Evolutionary conservation across 2,329 filamentous ascomycete species (phyloP).

Genomic region (Calonectria crousiana): DNA sequence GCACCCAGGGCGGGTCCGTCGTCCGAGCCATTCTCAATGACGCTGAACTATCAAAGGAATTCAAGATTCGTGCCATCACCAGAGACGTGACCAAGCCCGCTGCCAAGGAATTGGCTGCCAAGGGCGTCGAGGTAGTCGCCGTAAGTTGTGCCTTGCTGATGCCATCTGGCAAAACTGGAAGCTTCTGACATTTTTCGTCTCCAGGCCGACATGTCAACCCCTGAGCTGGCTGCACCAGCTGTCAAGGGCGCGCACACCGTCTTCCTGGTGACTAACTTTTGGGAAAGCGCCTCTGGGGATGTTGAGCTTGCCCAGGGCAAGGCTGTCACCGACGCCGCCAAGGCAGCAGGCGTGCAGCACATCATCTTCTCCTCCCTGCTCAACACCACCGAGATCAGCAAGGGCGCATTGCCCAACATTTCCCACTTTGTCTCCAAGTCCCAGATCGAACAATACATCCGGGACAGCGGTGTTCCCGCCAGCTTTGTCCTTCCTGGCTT

Average conservation of each 20-base stretch:
- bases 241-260: conserved; percentile 58
- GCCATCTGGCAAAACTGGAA: neutral
- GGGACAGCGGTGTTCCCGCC: conserved; percentile 57
- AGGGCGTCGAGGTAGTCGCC: conserved; percentile 57
- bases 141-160: neutral
- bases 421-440: conserved; percentile 66
- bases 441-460: conserved; percentile 67
- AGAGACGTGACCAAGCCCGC: conserved; percentile 55
- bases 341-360: conserved; percentile 59
- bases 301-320: conserved; percentile 58
- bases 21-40: conserved; percentile 59
- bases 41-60: conserved; percentile 55
- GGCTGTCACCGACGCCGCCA: conserved; percentile 58
- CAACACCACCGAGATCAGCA: conserved; percentile 51
- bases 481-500: conserved; percentile 65
- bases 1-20: conserved; percentile 63
- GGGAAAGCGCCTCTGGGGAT: conserved; percentile 49
- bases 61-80: conserved; percentile 60
- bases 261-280: conserved; percentile 55
- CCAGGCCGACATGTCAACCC: conserved; percentile 54
- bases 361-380: conserved; percentile 61
- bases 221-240: conserved; percentile 45
- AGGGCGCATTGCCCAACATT: conserved; percentile 53
- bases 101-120: conserved; percentile 51
- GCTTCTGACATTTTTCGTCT: neutral